Percentiles rank a stretch among this genome's conserved stretches.
Evolutionary conservation across 1,284 basidiomycete genomes (phyloP).

Genomic region (Tylopilus sp.): DNA sequence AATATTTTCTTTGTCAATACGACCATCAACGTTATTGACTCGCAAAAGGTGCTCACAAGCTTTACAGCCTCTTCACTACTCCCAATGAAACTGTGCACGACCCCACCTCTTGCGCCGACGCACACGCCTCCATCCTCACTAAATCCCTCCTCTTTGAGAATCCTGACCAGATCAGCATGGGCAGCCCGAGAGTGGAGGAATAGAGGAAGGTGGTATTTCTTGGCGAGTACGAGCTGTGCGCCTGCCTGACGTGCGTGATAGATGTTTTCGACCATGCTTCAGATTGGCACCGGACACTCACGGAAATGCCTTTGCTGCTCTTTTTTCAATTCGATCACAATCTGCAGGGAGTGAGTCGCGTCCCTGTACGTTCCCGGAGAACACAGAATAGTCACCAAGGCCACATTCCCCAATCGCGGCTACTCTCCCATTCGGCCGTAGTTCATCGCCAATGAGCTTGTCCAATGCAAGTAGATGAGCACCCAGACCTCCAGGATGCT

Average conservation of each 20-base stretch:
- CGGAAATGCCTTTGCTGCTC: slow-evolving; percentile 72
- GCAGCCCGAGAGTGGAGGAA: slow-evolving; percentile 85
- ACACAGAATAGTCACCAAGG: slow-evolving; percentile 49
- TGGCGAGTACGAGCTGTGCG: slow-evolving; percentile 66
- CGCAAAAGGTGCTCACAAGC: slow-evolving; percentile 45
- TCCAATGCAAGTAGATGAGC: slow-evolving; percentile 66
- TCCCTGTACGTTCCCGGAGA: not conserved
- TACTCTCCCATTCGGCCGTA: slow-evolving; percentile 54
- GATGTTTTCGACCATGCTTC: not conserved
- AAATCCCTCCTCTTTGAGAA: slow-evolving; percentile 65
- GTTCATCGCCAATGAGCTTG: slow-evolving; percentile 51
- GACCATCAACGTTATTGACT: not conserved
- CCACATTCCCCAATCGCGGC: slow-evolving; percentile 88
- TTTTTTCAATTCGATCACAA: slow-evolving; percentile 76
- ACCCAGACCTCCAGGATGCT: slow-evolving; percentile 54
- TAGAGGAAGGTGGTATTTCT: slow-evolving; percentile 71
- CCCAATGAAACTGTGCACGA: slow-evolving; percentile 88
- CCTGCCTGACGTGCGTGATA: slow-evolving; percentile 30
- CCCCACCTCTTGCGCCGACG: slow-evolving; percentile 63
- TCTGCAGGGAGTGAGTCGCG: slow-evolving; percentile 43
- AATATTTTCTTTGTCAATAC: slow-evolving; percentile 39
- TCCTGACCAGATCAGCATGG: slow-evolving; percentile 68
- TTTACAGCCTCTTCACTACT: slow-evolving; percentile 64
- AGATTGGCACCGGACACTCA: slow-evolving; percentile 20
- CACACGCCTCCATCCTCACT: slow-evolving; percentile 52